Evolutionary conservation across 2,329 filamentous ascomycete genomes (phyloP).

Genomic region (Colletotrichum gloeosporioides): DNA sequence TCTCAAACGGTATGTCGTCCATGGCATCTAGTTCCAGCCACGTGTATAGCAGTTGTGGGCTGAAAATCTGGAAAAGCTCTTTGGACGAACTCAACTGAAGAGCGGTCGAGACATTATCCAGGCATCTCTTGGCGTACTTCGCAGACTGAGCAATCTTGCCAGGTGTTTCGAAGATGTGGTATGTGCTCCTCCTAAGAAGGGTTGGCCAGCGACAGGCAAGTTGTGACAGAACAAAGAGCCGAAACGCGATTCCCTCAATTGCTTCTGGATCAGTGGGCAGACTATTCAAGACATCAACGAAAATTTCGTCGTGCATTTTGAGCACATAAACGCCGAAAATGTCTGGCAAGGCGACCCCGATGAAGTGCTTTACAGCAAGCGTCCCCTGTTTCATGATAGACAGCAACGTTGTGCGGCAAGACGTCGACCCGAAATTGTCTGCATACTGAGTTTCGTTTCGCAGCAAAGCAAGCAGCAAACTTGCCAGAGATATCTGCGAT

Average conservation of each 20-base stretch:
- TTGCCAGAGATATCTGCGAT: slow-evolving; percentile 70
- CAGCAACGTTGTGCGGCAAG: slow-evolving; percentile 74
- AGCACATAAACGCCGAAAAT: slow-evolving; percentile 86
- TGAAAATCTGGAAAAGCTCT: slow-evolving; percentile 82
- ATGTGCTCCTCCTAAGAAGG: slow-evolving; percentile 83
- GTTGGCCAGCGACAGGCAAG: slow-evolving; percentile 87
- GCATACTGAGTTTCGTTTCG: slow-evolving; percentile 72
- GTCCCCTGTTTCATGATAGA: slow-evolving; percentile 70
- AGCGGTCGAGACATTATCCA: slow-evolving; percentile 68
- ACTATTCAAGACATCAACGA: slow-evolving; percentile 80
- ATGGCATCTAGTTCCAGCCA: slow-evolving; percentile 78
- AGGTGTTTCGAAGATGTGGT: slow-evolving; percentile 92
- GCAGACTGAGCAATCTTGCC: slow-evolving; percentile 71
- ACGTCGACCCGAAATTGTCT: slow-evolving; percentile 60
- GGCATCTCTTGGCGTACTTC: slow-evolving; percentile 75
- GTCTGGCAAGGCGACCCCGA: slow-evolving; percentile 71
- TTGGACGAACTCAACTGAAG: slow-evolving; percentile 70
- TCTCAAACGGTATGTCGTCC: slow-evolving; percentile 78
- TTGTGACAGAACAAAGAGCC: slow-evolving; percentile 76
- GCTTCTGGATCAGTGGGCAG: slow-evolving; percentile 77
- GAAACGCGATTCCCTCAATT: slow-evolving; percentile 83
- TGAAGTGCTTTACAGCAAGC: slow-evolving; percentile 76
- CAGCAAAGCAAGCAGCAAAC: slow-evolving; percentile 74
- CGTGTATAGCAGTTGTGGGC: slow-evolving; percentile 87
- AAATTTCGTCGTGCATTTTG: slow-evolving; percentile 81